phyloP scores from a whole-genome alignment of 2,329 filamentous ascomycete species.

The Trichoderma breve region DNA sequence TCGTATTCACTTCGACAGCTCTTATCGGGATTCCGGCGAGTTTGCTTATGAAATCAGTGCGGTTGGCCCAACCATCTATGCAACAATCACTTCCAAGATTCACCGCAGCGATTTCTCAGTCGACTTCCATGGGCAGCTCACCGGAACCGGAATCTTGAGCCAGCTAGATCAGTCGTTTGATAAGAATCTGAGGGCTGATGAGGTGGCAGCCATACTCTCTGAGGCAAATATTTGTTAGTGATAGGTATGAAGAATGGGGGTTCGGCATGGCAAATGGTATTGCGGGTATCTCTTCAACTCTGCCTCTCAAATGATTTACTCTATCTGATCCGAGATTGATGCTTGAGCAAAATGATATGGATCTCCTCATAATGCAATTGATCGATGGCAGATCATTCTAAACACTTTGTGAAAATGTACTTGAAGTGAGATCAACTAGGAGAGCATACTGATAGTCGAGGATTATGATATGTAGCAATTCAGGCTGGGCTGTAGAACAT shows the following conservation, averaged over 20 bases:
- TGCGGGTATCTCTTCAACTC: no score
- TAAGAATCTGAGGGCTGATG: background rate
- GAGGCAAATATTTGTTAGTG: background rate
- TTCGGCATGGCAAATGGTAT: background rate
- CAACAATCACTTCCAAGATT: background rate
- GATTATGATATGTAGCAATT: background rate
- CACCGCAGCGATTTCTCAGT: background rate
- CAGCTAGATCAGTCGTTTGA: background rate
- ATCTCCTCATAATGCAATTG: background rate
- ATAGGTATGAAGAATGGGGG: background rate
- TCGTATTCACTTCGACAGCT: background rate
- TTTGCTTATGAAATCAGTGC: background rate
- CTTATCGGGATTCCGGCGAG: background rate
- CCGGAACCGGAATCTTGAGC: background rate
- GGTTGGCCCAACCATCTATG: background rate
- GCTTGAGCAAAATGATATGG: background rate
- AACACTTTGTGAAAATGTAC: background rate
- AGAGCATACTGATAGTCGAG: background rate
- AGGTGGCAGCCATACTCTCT: background rate
- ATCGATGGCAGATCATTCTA: background rate
- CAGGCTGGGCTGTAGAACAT: background rate
- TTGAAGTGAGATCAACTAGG: background rate
- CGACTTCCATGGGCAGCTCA: background rate
- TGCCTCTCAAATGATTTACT: background rate
- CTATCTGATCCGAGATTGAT: background rate